Conservation (phyloP, 2,329 filamentous ascomycete species). For the Cordyceps pruinosa region DNA sequence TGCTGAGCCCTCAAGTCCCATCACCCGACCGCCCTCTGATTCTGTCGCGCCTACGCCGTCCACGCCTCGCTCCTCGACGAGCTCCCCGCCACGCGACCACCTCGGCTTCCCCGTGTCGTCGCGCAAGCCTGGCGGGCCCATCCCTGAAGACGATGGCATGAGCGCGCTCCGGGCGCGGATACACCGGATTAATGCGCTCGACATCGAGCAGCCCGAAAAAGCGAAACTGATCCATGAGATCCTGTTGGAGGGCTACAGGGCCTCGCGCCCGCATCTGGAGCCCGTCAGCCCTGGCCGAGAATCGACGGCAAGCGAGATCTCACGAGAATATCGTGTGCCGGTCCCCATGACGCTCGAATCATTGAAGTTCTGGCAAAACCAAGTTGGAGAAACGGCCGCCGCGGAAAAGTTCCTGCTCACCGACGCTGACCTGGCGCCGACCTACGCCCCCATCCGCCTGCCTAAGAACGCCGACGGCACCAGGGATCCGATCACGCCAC, state of each 20-base stretch:
- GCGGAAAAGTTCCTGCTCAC: slow-evolving; percentile 43
- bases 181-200: slow-evolving; percentile 57
- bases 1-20: neutral
- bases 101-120: slow-evolving; percentile 27
- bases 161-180: slow-evolving; percentile 59
- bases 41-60: neutral
- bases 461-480: slow-evolving; percentile 37
- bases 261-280: slow-evolving; percentile 22
- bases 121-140: slow-evolving; percentile 23
- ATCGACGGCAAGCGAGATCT: slow-evolving; percentile 13
- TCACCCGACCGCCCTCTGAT: neutral
- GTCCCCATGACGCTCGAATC: slow-evolving; percentile 43
- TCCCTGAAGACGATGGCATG: slow-evolving; percentile 80
- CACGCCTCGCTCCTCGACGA: slow-evolving; percentile 14
- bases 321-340: slow-evolving; percentile 14
- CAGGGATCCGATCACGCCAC: slow-evolving; percentile 24
- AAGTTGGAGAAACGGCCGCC: slow-evolving; percentile 31
- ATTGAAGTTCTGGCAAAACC: slow-evolving; percentile 53
- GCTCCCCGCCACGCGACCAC: slow-evolving; percentile 23
- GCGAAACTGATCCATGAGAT: slow-evolving; percentile 64
- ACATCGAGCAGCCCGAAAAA: slow-evolving; percentile 56
- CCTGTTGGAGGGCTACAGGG: slow-evolving; percentile 60
- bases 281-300: slow-evolving; percentile 32
- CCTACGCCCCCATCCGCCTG: slow-evolving; percentile 52
- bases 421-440: slow-evolving; percentile 58